Conservation (phyloP, 805 yeast species). For the Monosporozyma solicola region DNA sequence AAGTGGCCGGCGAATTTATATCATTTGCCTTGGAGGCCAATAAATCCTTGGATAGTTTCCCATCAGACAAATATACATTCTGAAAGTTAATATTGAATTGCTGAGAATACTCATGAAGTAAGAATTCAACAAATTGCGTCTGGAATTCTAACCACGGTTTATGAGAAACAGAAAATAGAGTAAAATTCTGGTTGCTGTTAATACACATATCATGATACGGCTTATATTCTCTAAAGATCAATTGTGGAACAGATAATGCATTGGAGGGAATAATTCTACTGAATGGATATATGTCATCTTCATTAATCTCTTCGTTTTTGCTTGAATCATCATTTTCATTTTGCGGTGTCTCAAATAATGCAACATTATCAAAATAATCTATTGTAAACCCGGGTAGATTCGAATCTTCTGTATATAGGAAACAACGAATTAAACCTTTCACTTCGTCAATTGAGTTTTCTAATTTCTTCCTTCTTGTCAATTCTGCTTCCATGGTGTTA, state of each 20-base stretch:
- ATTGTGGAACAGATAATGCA: constrained; percentile 12
- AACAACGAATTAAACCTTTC: constrained; percentile 28
- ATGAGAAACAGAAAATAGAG: constrained; percentile 17
- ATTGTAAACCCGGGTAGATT: constrained; percentile 3
- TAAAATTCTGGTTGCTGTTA: constrained; percentile 15
- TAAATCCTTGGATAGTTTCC: constrained; percentile 6
- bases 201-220: constrained; percentile 24
- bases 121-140: constrained; percentile 11
- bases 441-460: constrained; percentile 42
- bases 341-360: not conserved
- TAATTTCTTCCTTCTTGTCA: constrained; percentile 32
- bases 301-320: not conserved
- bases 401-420: constrained; percentile 15
- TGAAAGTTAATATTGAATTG: constrained; percentile 16
- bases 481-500: constrained; percentile 6
- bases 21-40: not conserved
- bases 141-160: constrained; percentile 12
- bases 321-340: not conserved
- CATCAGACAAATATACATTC: constrained; percentile 23
- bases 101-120: constrained; percentile 9
- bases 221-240: constrained; percentile 21
- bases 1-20: not conserved
- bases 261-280: constrained; percentile 19
- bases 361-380: constrained; percentile 13
- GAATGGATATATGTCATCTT: constrained; percentile 7